phyloP scores from a whole-genome alignment of 495 filamentous ascomycete genomes.

The Xylaria cubensis region DNA sequence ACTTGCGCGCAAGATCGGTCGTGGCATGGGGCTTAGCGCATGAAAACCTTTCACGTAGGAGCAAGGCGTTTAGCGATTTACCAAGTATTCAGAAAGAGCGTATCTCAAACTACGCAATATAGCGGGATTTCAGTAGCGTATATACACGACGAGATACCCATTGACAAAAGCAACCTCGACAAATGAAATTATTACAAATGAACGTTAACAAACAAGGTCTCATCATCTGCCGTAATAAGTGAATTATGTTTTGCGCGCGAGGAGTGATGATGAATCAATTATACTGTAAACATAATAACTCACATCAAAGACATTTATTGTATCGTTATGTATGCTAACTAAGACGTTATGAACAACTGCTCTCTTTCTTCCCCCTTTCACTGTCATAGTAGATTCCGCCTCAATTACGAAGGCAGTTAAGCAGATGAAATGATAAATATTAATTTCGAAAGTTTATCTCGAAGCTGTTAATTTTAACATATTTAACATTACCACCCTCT shows the following conservation, averaged over 20 bases:
- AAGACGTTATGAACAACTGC: neutral
- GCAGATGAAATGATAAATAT: neutral
- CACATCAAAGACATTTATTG: neutral
- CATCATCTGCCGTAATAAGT: neutral
- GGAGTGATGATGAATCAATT: neutral
- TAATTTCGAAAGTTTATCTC: neutral
- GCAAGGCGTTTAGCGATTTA: neutral
- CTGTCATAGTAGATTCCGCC: neutral
- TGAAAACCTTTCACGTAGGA: neutral
- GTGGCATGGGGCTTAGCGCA: constrained; percentile 71
- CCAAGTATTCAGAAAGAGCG: neutral
- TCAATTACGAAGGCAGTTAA: neutral
- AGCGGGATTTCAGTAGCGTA: neutral
- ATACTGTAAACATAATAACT: neutral
- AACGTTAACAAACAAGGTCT: neutral
- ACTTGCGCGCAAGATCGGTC: constrained; percentile 84
- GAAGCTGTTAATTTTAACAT: neutral
- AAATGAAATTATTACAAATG: neutral
- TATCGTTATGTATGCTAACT: neutral
- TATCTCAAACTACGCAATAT: neutral
- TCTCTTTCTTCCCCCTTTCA: neutral
- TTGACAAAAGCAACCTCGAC: neutral
- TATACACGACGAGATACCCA: constrained; percentile 1
- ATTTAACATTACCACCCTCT: neutral
- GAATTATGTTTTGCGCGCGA: neutral